These are phyloP conservation scores for Penicillium sp. DNA, from an alignment of 2,329 filamentous ascomycete species.

Conservation along the genomic window DNA sequence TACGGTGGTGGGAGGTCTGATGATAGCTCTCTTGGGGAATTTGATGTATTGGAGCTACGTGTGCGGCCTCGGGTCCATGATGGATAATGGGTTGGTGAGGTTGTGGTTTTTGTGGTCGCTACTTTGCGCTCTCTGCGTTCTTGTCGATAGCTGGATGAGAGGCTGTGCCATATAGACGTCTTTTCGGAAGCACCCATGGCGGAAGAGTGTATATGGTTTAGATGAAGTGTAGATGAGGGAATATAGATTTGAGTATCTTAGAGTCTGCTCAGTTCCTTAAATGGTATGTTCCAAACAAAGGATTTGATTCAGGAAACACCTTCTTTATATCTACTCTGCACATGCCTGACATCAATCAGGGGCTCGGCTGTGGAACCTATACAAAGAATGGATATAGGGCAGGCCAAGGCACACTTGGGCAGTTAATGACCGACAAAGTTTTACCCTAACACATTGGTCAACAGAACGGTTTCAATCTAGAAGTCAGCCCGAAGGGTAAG, in stretches of 20 bases:
- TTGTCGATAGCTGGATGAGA: constrained; percentile 10
- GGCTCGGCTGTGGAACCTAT: neutral
- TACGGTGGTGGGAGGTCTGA: constrained; percentile 3
- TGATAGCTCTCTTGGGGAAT: neutral
- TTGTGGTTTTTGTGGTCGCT: neutral
- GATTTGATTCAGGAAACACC: neutral
- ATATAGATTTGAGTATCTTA: neutral
- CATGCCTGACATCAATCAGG: neutral
- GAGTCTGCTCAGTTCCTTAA: neutral
- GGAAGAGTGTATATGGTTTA: constrained; percentile 5
- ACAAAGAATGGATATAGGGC: neutral
- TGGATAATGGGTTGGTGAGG: neutral
- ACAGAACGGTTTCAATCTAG: neutral
- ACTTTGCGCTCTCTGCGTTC: neutral
- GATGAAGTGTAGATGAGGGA: neutral
- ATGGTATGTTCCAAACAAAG: neutral
- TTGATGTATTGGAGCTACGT: neutral
- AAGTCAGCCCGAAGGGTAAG: neutral
- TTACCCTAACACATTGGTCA: neutral
- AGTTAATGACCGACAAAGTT: neutral
- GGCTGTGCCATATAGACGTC: constrained; percentile 8
- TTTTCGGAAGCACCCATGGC: constrained; percentile 4
- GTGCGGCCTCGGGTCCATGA: neutral
- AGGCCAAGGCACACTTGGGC: constrained; percentile 3
- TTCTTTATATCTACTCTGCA: neutral